A percentile compares a stretch with the other conserved stretches of the same genome.
Evolutionary conservation across 768 basidiomycete species (phyloP).

Genomic region (Pleurotus citrinopileatus): DNA sequence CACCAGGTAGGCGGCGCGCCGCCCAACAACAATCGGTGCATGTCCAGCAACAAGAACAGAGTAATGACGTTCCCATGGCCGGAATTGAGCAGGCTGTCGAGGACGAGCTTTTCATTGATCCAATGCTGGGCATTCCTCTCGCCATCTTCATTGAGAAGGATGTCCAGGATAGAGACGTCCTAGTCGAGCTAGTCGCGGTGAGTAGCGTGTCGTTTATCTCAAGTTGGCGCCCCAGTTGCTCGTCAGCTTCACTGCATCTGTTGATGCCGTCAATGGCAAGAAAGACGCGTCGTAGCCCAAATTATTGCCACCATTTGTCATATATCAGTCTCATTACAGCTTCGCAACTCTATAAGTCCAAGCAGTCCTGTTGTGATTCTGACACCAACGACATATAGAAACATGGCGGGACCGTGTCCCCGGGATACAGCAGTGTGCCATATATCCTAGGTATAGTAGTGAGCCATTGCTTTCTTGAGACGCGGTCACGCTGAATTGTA

Average conservation of each 20-base stretch:
- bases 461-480: constrained; percentile 9
- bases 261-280: background rate
- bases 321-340: background rate
- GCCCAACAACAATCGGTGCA: constrained; percentile 27
- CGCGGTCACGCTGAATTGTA: constrained; percentile 8
- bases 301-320: background rate
- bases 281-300: background rate
- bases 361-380: too few relatives aligned
- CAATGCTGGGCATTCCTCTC: constrained; percentile 76
- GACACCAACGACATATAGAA: too few relatives aligned
- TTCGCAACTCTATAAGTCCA: background rate
- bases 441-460: constrained; percentile 70
- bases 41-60: constrained; percentile 32
- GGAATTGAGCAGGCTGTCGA: constrained; percentile 33
- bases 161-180: constrained; percentile 62
- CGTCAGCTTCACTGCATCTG: background rate
- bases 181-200: constrained; percentile 67
- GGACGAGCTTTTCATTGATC: constrained; percentile 70
- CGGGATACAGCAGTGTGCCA: constrained; percentile 73
- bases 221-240: background rate
- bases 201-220: constrained; percentile 25
- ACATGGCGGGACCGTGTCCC: constrained; percentile 72
- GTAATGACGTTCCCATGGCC: constrained; percentile 23
- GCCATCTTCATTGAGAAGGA: constrained; percentile 80
- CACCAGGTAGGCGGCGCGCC: constrained; percentile 65